Conservation (phyloP, 495 filamentous ascomycete genomes). For the Mytilinidion resinicola region DNA sequence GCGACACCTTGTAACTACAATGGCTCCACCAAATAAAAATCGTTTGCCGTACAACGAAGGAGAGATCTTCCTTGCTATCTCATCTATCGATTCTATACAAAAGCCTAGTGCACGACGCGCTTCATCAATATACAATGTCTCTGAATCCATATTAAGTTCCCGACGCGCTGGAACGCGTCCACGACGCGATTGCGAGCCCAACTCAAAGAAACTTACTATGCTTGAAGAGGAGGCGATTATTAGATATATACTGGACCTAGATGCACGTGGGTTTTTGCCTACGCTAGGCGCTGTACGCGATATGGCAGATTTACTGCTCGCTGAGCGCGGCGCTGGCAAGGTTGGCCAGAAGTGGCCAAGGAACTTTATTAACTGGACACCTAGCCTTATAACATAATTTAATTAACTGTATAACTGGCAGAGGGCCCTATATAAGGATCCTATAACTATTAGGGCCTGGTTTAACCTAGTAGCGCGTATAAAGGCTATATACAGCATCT, state of each 20-base stretch:
- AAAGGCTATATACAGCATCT: neutral
- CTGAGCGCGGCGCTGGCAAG: constrained; percentile 10
- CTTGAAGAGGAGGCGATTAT: constrained; percentile 20
- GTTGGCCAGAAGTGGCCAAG: constrained; percentile 14
- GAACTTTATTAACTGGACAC: constrained; percentile 7
- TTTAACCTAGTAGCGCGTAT: neutral
- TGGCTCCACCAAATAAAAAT: neutral
- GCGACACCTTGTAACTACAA: neutral
- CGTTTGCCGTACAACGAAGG: constrained; percentile 8
- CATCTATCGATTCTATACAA: constrained; percentile 8
- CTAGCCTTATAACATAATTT: neutral
- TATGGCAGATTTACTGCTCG: constrained; percentile 22
- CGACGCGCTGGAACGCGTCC: constrained; percentile 9
- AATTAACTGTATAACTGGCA: neutral
- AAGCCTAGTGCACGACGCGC: no score
- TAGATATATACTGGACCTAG: constrained; percentile 20
- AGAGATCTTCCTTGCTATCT: constrained; percentile 18
- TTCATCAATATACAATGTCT: no score
- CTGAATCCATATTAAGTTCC: constrained; percentile 4
- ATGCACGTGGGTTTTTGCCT: constrained; percentile 13
- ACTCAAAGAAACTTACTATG: constrained; percentile 17
- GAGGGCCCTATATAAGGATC: neutral
- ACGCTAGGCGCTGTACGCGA: constrained; percentile 5
- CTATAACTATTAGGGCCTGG: neutral
- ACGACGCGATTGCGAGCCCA: constrained; percentile 12